Base-by-base conservation (phyloP, 1,284 basidiomycete genomes). In the Ganoderma lucidum region DNA sequence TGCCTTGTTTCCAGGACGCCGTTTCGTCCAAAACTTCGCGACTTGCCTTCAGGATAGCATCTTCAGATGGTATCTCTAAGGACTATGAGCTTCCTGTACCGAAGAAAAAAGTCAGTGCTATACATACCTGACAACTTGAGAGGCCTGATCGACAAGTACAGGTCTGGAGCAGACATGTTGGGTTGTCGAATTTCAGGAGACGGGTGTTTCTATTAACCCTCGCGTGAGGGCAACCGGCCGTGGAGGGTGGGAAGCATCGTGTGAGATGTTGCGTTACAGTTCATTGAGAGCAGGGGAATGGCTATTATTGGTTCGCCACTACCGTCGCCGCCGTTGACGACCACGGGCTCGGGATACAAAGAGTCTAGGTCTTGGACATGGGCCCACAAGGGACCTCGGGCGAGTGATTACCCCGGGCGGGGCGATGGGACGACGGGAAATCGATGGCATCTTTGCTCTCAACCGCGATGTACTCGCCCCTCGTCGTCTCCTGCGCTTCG, bases 1-100 rank as follows among this genome's bases (percentile, higher is more conserved):
- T 93, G 14, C 90, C 91, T 68, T 83, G 81, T 78, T 90, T 90
- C 92, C 92, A 93, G 23, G 83, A 79, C 1, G 78, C 68, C 1
- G 86, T 86, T 9, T 86, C 83, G 41, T 87, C 85, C 30, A 93
- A 80, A 63, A 93, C 75, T n/a, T 84, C 81, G 45, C 82, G 83
- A 8, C 82, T 90, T 35, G 88, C 84, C 1, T 83, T 75, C 67
- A 93, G 75, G 66, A 91, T 84, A 2, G 80, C 78, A 44, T 88
- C 87, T 75, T 91, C 89, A 0, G 86, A 76, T 1, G 92, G 91
- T 19, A 93, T 80, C 23, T 86, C 90, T 92, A 59, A 10, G n/a
- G 6, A 17, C 23, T 14, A 32, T 28, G 32, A 56, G 64, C 35
- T 1, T 56, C 30, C 14, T 39, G 37, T 6, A 17, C 9, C 23